Base-by-base conservation (phyloP, 164 flowering plant genomes). In the Sextonia rubra region DNA sequence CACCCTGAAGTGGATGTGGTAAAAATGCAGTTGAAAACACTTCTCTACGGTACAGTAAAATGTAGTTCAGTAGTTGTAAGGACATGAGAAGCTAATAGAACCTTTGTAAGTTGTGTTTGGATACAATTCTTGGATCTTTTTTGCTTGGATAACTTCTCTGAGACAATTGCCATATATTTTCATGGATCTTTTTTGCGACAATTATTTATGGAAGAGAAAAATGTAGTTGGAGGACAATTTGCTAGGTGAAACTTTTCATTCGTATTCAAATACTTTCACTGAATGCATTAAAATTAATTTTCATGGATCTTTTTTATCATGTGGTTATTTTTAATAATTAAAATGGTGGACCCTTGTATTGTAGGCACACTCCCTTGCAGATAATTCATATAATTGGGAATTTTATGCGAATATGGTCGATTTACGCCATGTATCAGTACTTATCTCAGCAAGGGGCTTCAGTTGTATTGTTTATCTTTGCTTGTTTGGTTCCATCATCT, bases 391-490 rank as follows among this genome's bases (percentile, higher is more conserved):
- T 90, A 7, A 25, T 86, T 65, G 97, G 93, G 20, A 90, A 84
- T 77, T 87, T 95, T 73, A 73, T 93, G 86, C 82, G 99, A 73
- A 90, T 93, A 83, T 95, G 97, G 99, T 95, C 99, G 18, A 82
- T 95, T 30, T 95, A 93, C 80, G 84, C 92, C 71, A 86, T 91
- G 90, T 90, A 90, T 74, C 81, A 80, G 32, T 93, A 90, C 70
- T 77, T 93, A 71, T 76, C 92, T 47, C 81, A 88, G 77, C 80
- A 92, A 14, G 94, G 91, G 73, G 89, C 91, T 73, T 87, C 97
- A 11, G 91, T 84, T 67, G 77, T 85, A 20, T 86, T 89, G 73
- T 95, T 91, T 70, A 82, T 90, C 69, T 95, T 93, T 80, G 69
- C 89, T 82, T 91, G 97, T 80, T 77, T 93, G 78, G 88, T 87